Conservation (phyloP, 257 asterid species). For the Solanum arcanum region DNA sequence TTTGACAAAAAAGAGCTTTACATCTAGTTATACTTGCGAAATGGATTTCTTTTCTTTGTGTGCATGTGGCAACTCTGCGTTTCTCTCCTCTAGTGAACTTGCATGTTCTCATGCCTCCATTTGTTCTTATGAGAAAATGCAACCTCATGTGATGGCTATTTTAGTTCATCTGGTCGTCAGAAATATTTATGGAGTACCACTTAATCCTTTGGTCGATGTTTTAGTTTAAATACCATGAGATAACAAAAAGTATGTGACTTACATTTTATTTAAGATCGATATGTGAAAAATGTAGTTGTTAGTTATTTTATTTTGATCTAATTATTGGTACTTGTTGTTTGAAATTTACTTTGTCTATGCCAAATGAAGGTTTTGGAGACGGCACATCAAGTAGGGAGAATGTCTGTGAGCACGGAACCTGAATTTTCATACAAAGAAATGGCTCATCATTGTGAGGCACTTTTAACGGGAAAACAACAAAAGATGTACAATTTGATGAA, state of each 20-base stretch:
- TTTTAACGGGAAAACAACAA: conserved; percentile 66
- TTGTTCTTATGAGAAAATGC: neutral
- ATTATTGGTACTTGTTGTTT: neutral
- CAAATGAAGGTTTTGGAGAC: conserved; percentile 61
- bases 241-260: neutral
- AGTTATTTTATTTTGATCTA: neutral
- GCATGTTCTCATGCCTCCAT: neutral
- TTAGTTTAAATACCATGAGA: neutral
- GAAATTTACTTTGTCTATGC: neutral
- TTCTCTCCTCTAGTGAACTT: neutral
- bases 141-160: neutral
- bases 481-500: conserved; percentile 60
- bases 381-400: conserved; percentile 65
- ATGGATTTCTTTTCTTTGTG: neutral
- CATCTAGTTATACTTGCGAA: neutral
- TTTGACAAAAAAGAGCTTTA: neutral
- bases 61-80: neutral
- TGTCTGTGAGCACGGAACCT: conserved; percentile 54
- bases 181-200: neutral
- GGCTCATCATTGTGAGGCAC: conserved; percentile 71
- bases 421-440: conserved; percentile 65
- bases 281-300: neutral
- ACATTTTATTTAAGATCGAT: neutral
- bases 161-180: neutral
- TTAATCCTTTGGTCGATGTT: neutral